Conservation (phyloP, 306 rosid species). For the Castanospermum australe region DNA sequence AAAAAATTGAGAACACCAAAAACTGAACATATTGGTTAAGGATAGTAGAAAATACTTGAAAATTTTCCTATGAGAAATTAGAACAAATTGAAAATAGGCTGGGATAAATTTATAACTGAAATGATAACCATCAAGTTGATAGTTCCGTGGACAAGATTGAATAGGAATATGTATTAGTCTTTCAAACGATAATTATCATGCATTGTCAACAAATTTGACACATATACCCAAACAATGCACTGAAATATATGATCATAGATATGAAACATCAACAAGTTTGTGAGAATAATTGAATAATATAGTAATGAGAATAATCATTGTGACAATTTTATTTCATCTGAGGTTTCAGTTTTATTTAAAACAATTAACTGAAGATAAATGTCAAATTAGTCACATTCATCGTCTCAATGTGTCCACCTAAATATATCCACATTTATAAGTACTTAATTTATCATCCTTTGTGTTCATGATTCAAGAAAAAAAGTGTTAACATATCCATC, state of each 20-base stretch:
- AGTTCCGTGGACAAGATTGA: not conserved
- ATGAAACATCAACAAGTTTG: not conserved
- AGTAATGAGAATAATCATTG: slow-evolving; percentile 6
- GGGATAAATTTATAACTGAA: not conserved
- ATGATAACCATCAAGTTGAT: slow-evolving; percentile 5
- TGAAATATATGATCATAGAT: not conserved
- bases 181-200: not conserved
- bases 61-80: not conserved
- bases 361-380: not conserved
- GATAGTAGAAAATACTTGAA: not conserved
- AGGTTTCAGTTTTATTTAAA: not conserved
- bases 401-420: not conserved
- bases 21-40: not conserved
- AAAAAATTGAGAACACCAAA: slow-evolving; percentile 8
- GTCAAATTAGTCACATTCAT: not conserved
- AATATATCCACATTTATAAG: not conserved
- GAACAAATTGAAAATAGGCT: slow-evolving; percentile 9
- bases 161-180: slow-evolving; percentile 3
- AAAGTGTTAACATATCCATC: not conserved
- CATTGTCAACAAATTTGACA: not conserved
- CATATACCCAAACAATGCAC: not conserved
- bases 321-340: not conserved
- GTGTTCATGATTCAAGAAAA: not conserved
- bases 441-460: not conserved
- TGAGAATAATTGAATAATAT: not conserved